Evolutionary conservation across 2,329 filamentous ascomycete species (phyloP).

Genomic region (Aureobasidium sp.): DNA sequence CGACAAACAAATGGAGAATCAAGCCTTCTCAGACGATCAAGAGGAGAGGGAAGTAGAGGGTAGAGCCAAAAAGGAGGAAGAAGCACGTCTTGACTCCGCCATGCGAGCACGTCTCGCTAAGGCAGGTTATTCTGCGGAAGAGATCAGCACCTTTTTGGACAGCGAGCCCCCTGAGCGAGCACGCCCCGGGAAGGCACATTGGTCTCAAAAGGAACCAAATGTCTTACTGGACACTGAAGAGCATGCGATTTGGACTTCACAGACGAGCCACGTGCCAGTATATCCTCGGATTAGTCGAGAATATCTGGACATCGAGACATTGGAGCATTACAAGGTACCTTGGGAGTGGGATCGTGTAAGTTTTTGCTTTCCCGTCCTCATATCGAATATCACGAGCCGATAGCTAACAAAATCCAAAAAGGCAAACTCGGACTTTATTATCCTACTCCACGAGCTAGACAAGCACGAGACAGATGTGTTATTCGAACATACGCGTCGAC

Average conservation of each 20-base stretch:
- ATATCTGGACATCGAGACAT: slow-evolving; percentile 39
- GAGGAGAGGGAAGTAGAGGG: slow-evolving; percentile 37
- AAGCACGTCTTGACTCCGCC: slow-evolving; percentile 37
- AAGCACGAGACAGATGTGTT: slow-evolving; percentile 42
- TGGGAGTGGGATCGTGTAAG: slow-evolving; percentile 43
- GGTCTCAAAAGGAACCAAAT: too few relatives aligned
- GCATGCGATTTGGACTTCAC: not conserved
- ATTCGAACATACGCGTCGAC: slow-evolving; percentile 43
- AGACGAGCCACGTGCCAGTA: slow-evolving; percentile 27
- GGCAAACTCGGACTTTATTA: slow-evolving; percentile 41
- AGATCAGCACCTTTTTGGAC: too few relatives aligned
- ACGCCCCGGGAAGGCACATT: too few relatives aligned
- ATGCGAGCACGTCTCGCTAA: slow-evolving; percentile 40
- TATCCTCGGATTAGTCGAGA: slow-evolving; percentile 43
- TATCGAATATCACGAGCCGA: not conserved
- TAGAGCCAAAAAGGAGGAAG: slow-evolving; percentile 31
- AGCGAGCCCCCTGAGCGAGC: too few relatives aligned
- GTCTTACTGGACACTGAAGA: too few relatives aligned
- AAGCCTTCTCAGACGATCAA: slow-evolving; percentile 32
- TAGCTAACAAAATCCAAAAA: slow-evolving; percentile 17
- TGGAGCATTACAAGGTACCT: slow-evolving; percentile 42
- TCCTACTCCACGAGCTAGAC: slow-evolving; percentile 44
- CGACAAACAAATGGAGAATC: slow-evolving; percentile 33
- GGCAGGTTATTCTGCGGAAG: slow-evolving; percentile 29
- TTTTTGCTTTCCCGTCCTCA: slow-evolving; percentile 11